Base-by-base conservation (phyloP, 148 eudicot species). In the Chenopodium suecicum region DNA sequence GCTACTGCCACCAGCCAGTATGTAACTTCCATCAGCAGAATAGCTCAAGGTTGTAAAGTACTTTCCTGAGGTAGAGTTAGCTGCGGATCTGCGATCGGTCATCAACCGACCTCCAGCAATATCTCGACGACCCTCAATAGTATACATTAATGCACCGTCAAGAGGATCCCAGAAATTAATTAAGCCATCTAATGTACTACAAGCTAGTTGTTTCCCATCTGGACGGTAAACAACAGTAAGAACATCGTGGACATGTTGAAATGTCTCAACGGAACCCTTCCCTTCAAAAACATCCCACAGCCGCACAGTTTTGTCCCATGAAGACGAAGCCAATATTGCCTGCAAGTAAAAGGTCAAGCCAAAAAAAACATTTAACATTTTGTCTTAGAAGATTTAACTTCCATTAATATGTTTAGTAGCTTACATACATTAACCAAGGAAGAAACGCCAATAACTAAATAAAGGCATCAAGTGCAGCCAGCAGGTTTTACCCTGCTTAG, bases 11-110 rank as follows among this genome's bases (percentile, higher is more conserved):
- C 98, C 98, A 86, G 98, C 99, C 73, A 96, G 88, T 88, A 94
- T 92, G 84, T 96, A 96, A 84, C 89, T 94, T 76, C 99, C 99
- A 88, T 96, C 99, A 83, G 99, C 99, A 84, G 98, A 96, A 83
- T 94, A 96, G 77, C 91, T 88, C 80, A 96, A 87, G 44, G 94
- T 94, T 13, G 95, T 96, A 86, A 96, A 96, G 90, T 90, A 94
- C 85, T 96, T 96, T 47, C 98, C 98, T 52, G 97, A 89, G 82
- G 90, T 87, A 41, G 97, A 91, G 84, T 94, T 96, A 82, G 95
- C 95, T 47, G 99, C 99, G 44, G 97, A 86, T 82, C 98, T 88
- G 41, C 99, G 97, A 84, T 96, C 98, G 71, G 94, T 94, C 98
- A 90, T 90, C 84, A 96, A 87, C 72, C 98, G 91, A 10, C 98